Conservation (phyloP, 495 filamentous ascomycete species). For the Hypoxylon rickii region DNA sequence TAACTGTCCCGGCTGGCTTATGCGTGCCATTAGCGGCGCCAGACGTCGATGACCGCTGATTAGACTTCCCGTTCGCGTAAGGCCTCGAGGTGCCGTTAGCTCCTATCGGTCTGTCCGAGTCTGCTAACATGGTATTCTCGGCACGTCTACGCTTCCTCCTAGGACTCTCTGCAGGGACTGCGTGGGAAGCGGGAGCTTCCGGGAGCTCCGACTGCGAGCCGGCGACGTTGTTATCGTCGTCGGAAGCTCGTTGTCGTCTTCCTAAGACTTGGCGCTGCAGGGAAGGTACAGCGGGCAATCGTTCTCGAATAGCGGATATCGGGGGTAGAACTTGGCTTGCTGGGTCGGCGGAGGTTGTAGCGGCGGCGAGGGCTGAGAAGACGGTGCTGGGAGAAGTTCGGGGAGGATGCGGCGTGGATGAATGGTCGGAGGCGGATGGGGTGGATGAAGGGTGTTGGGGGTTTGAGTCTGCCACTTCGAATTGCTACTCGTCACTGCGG, state of each 20-base stretch:
- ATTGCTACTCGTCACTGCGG: constrained; percentile 37
- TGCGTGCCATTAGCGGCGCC: constrained; percentile 43
- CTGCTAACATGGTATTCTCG: constrained; percentile 36
- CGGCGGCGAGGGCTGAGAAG: constrained; percentile 40
- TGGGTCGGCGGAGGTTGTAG: constrained; percentile 18
- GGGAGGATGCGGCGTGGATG: constrained; percentile 48
- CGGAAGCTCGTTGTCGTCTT: constrained; percentile 29
- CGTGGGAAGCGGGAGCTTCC: constrained; percentile 24
- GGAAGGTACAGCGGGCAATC: constrained; percentile 19
- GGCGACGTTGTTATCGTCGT: constrained; percentile 24
- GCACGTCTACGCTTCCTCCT: constrained; percentile 35
- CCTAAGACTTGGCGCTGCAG: constrained; percentile 27
- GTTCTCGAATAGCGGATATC: constrained; percentile 23
- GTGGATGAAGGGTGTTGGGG: constrained; percentile 40
- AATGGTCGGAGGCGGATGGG: constrained; percentile 48
- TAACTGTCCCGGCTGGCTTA: constrained; percentile 40
- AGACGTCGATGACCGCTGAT: constrained; percentile 18
- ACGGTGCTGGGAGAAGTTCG: constrained; percentile 43
- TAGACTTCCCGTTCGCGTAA: constrained; percentile 36
- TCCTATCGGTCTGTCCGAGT: constrained; percentile 25
- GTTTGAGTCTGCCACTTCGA: constrained; percentile 53
- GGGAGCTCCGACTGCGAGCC: constrained; percentile 24
- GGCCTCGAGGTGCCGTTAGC: constrained; percentile 36
- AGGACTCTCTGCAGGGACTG: constrained; percentile 3
- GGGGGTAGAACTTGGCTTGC: constrained; percentile 16